Evolutionary conservation across 129 eudicot species (phyloP), one percentile per base, ranked within the genome.

Genomic region (Calendula officinalis): DNA sequence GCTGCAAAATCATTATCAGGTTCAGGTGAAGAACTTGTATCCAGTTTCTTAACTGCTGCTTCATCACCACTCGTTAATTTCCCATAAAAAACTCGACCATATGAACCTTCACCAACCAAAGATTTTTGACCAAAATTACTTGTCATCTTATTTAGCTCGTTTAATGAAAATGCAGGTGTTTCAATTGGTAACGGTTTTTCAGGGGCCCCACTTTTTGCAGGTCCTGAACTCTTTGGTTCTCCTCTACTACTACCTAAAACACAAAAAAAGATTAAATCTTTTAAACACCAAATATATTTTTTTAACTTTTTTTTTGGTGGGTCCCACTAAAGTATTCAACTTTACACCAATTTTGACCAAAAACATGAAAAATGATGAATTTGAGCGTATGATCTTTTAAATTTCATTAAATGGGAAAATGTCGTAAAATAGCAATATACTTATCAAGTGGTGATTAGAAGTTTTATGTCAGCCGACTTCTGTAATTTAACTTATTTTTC

Each of bases 81-180:
- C 41, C 73, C 91, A 62, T 16, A 59, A 22, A 71, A 85, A 53
- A 85, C 91, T 32, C 83, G 84, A 46, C 84, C 80, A 62, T 85
- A 85, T 14, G 84, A 81, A 70, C 91, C 91, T 30, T 84, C 87
- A 67, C 87, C 91, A 30, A 84, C 74, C 51, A 84, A 68, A 60
- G 84, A 56, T 50, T 64, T 66, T 33, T 77, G 55, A 12, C 88
- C 81, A 51, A 82, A 82, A 59, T 78, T 82, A 40, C 56, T 33
- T 3, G 84, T 82, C 56, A 75, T 66, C 60, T 63, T 75, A 54
- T 75, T 82, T 42, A 82, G 33, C 72, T 82, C 88, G 34, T 56
- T 81, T 55, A 82, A 47, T 34, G 84, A n/a, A 51, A 82, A 39
- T 66, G 77, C 69, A 56, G 87, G 87, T 43, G 63, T 51, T 62